These are phyloP conservation scores for Colletotrichum echinochloae DNA, from an alignment of 2,329 filamentous ascomycete genomes.

Conservation along the genomic window DNA sequence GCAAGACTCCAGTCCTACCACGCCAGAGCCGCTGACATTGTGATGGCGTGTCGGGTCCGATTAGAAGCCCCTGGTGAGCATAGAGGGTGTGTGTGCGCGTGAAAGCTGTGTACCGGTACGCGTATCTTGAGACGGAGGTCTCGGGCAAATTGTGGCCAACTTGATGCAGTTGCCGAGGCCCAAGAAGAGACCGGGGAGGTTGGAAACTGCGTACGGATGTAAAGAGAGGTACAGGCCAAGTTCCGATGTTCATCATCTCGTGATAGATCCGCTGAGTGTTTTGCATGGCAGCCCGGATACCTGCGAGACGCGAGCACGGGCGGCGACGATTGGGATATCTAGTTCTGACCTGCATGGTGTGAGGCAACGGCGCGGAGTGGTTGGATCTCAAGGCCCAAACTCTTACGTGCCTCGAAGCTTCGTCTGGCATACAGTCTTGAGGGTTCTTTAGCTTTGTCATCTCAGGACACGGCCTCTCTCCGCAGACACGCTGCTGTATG, in stretches of 20 bases:
- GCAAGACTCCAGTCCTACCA: not conserved
- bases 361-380: conserved; percentile 30
- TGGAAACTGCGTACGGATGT: not conserved
- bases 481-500: conserved; percentile 8
- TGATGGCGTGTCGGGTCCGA: not conserved
- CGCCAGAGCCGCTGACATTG: not conserved
- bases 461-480: conserved; percentile 7
- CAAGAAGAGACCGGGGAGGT: conserved; percentile 1
- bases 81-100: conserved; percentile 11
- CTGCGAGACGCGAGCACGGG: conserved; percentile 29
- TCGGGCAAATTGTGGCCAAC: not conserved
- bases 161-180: conserved; percentile 23
- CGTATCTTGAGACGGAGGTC: conserved; percentile 9
- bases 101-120: conserved; percentile 17
- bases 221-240: not conserved
- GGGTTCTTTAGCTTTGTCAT: not conserved
- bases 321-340: conserved; percentile 21
- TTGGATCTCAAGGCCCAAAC: conserved; percentile 5
- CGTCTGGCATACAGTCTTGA: conserved; percentile 7
- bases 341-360: conserved; percentile 35
- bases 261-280: conserved; percentile 18
- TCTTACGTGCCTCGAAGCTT: conserved; percentile 12
- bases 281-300: conserved; percentile 16
- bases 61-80: no score
- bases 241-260: conserved; percentile 28